Base-by-base conservation (phyloP, 1,284 basidiomycete genomes). In the Heterobasidion parviporum region DNA sequence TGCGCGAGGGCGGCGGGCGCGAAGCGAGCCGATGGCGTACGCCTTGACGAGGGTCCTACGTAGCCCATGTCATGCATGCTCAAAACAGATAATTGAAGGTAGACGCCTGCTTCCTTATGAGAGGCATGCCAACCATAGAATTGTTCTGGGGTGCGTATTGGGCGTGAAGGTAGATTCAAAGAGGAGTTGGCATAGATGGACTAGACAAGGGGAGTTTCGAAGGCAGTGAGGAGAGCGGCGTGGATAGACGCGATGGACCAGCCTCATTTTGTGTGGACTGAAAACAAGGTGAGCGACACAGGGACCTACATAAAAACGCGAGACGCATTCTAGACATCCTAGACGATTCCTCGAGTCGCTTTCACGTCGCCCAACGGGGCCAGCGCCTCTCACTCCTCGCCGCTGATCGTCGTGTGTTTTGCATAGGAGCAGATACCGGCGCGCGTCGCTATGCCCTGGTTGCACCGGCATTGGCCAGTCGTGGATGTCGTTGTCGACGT, bases 111-210 rank as follows among this genome's bases (percentile, higher is more conserved):
- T 26, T 26, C 20, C 20, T 26, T 26, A n/a, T n/a, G 84, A 44
- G 88, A 76, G 0, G 89, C 80, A 68, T 94, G 94, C 87, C 93
- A 96, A 71, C 97, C 94, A 65, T 94, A 92, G 70, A 97, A 96
- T 62, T 95, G 91, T 64, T 97, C 92, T 0, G 92, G 86, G 0
- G 92, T 94, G 59, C 86, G 80, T 48, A 98, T 84, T 6, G 90
- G 85, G 32, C 83, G 77, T 56, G 77, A 80, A 6, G 87, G 85
- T 70, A 64, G 16, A 58, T 54, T 54, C 50, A 43, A 59, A 53
- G 61, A 18, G 72, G 74, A 14, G 72, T 74, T 20, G 67, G 69
- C n/a, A 68, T 68, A 5, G 26, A 26, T 26, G 3, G 26, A 26
- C 26, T 26, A 26, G 26, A 26, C 26, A 3, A 26, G 1, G 26